A percentile compares a stretch with the other conserved stretches of the same genome.
These are phyloP conservation scores for Candida corydali DNA, from an alignment of 805 yeast genomes.

Conservation along the genomic window DNA sequence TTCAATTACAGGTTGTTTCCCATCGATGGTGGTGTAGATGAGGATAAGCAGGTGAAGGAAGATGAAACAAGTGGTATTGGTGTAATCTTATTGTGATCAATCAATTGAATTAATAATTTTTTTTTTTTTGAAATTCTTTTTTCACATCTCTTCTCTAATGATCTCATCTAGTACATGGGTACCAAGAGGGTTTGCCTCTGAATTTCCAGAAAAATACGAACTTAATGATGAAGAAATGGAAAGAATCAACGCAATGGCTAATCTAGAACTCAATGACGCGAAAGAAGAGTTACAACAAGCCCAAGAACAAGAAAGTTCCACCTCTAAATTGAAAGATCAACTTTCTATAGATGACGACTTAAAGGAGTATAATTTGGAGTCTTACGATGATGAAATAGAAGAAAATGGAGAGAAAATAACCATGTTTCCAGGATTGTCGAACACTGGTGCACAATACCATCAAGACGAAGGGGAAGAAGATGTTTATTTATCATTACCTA, in stretches of 20 bases:
- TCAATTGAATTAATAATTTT: too few species aligned
- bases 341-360: constrained; percentile 75
- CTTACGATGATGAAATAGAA: constrained; percentile 69
- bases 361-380: constrained; percentile 82
- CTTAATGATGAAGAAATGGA: constrained; percentile 90
- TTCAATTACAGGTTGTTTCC: constrained; percentile 87
- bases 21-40: constrained; percentile 73
- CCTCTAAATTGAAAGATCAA: constrained; percentile 42
- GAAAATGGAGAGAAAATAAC: constrained; percentile 55
- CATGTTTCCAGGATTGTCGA: constrained; percentile 69
- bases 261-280: constrained; percentile 76
- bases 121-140: constrained; percentile 7
- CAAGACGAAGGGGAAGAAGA: constrained; percentile 34
- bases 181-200: constrained; percentile 92
- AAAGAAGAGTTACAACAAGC: constrained; percentile 57
- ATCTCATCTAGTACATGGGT: constrained; percentile 94
- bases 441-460: constrained; percentile 55
- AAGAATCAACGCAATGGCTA: constrained; percentile 81
- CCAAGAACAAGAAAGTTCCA: constrained; percentile 12
- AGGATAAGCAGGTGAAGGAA: constrained; percentile 47
- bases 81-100: constrained; percentile 77
- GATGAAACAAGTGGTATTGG: constrained; percentile 78
- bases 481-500: constrained; percentile 60
- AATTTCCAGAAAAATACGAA: constrained; percentile 85
- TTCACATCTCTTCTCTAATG: constrained; percentile 40